A percentile compares a stretch with the other conserved stretches of the same genome.
These are phyloP conservation scores for Strigomonas culicis DNA, from an alignment of 208 protist genomes.

Conservation along the genomic window DNA sequence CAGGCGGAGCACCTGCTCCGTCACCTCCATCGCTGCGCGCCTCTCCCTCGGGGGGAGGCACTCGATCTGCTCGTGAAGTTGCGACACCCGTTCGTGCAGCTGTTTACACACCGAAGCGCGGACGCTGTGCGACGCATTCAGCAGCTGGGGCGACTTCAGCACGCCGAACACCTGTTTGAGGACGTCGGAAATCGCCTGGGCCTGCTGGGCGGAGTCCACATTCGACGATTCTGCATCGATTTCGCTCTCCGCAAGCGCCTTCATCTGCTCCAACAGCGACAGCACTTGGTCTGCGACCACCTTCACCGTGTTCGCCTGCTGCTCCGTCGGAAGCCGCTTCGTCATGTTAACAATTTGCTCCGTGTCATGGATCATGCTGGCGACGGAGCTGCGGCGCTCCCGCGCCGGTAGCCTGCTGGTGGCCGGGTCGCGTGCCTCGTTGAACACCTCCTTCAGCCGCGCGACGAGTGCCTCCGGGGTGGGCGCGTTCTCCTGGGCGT, in stretches of 20 bases:
- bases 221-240: background rate
- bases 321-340: conserved; percentile 5
- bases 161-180: background rate
- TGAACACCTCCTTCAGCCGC: conserved; percentile 25
- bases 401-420: conserved; percentile 9
- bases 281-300: conserved; percentile 18
- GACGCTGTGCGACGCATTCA: background rate
- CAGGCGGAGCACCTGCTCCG: conserved; percentile 10
- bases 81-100: conserved; percentile 10
- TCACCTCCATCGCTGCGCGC: background rate
- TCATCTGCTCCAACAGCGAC: conserved; percentile 14
- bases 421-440: conserved; percentile 17
- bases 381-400: conserved; percentile 14
- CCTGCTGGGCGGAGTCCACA: background rate
- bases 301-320: conserved; percentile 11
- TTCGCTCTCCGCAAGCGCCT: background rate
- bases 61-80: conserved; percentile 8
- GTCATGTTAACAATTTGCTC: conserved; percentile 10
- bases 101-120: conserved; percentile 15
- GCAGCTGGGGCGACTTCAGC: conserved; percentile 13
- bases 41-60: background rate
- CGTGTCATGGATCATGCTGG: conserved; percentile 18
- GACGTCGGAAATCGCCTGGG: background rate
- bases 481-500: no score
- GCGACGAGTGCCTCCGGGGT: no score